Conservation (phyloP, 768 basidiomycete genomes). For the Lentinula lateritia region DNA sequence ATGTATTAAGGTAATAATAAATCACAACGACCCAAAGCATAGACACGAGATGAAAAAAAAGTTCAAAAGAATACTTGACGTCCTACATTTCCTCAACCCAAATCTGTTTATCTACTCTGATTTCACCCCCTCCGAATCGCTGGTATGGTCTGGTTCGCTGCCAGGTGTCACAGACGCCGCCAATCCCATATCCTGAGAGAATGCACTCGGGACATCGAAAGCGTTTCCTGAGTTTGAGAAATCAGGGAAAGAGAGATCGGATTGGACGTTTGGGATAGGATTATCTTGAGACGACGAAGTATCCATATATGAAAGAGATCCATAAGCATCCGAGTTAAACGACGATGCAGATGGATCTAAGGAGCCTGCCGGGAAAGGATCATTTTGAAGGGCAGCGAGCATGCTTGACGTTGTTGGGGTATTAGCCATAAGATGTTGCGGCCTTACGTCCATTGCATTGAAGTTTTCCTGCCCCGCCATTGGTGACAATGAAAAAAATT, state of each 20-base stretch:
- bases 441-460: slow-evolving; percentile 55
- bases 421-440: slow-evolving; percentile 63
- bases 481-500: slow-evolving; percentile 82
- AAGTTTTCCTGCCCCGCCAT: slow-evolving; percentile 86
- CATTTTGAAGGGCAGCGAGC: slow-evolving; percentile 82
- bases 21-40: slow-evolving; percentile 5
- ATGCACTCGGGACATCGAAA: slow-evolving; percentile 69
- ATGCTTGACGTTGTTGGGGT: slow-evolving; percentile 88
- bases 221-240: slow-evolving; percentile 54
- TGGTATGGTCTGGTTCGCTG: slow-evolving; percentile 44
- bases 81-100: slow-evolving; percentile 10
- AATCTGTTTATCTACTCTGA: slow-evolving; percentile 40
- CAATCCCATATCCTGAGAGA: slow-evolving; percentile 62
- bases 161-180: slow-evolving; percentile 41
- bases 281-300: slow-evolving; percentile 61
- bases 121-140: slow-evolving; percentile 60
- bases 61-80: not conserved
- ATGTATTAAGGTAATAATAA: slow-evolving; percentile 17
- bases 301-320: slow-evolving; percentile 74
- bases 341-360: slow-evolving; percentile 58
- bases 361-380: slow-evolving; percentile 59
- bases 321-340: slow-evolving; percentile 67
- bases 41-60: slow-evolving; percentile 8
- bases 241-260: slow-evolving; percentile 67
- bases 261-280: slow-evolving; percentile 49